These are phyloP conservation scores for Penicillium egyptiacum DNA, from an alignment of 495 filamentous ascomycete species.

Conservation along the genomic window DNA sequence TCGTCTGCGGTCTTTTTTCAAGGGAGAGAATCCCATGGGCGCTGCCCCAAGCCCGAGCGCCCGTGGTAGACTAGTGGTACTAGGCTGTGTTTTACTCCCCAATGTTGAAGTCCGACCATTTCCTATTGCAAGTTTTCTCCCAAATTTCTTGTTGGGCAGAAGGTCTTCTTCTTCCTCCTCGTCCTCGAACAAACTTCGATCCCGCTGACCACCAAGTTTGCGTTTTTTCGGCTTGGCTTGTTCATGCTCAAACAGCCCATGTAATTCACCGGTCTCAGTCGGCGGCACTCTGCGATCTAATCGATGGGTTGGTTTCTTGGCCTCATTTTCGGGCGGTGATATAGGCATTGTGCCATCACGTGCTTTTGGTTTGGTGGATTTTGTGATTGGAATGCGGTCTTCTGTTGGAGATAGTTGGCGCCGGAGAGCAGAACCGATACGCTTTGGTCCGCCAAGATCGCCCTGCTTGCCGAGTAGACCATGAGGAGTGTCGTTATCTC, in stretches of 20 bases:
- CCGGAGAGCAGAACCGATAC: slow-evolving; percentile 10
- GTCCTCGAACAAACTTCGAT: slow-evolving; percentile 73
- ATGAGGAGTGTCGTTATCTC: slow-evolving; percentile 4
- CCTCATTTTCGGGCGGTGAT: slow-evolving; percentile 3
- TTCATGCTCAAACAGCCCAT: slow-evolving; percentile 31
- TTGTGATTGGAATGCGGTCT: slow-evolving; percentile 4
- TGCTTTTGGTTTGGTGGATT: slow-evolving; percentile 9
- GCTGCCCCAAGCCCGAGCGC: slow-evolving; percentile 31
- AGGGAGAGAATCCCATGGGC: slow-evolving; percentile 66
- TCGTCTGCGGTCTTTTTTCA: slow-evolving; percentile 74
- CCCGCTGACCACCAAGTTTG: slow-evolving; percentile 62
- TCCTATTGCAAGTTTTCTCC: slow-evolving; percentile 31
- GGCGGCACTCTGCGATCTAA: slow-evolving; percentile 5
- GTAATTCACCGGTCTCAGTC: slow-evolving; percentile 8
- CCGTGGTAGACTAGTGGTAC: slow-evolving; percentile 14
- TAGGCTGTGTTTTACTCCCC: slow-evolving; percentile 22
- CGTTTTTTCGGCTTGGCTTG: slow-evolving; percentile 70
- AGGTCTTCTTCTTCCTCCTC: slow-evolving; percentile 56
- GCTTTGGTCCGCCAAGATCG: neutral
- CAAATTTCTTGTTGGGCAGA: slow-evolving; percentile 32
- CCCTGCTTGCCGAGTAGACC: slow-evolving; percentile 1
- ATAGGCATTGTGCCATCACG: slow-evolving; percentile 3
- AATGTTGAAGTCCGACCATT: slow-evolving; percentile 21
- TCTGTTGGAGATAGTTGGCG: slow-evolving; percentile 7
- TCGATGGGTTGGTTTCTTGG: slow-evolving; percentile 10